These are phyloP conservation scores for Epichloe scottii DNA, from an alignment of 2,329 filamentous ascomycete genomes.

Conservation along the genomic window DNA sequence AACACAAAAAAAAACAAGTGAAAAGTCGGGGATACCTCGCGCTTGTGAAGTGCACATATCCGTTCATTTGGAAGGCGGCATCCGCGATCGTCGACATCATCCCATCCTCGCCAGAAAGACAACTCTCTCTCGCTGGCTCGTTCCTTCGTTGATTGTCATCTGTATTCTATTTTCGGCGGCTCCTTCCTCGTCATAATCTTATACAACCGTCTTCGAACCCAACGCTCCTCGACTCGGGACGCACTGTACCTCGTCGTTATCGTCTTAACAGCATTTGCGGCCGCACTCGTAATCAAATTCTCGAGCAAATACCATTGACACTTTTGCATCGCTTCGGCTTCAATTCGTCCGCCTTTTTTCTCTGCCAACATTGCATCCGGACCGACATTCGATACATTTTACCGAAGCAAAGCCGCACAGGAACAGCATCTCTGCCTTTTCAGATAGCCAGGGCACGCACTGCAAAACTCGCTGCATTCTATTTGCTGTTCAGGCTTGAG, in stretches of 20 bases:
- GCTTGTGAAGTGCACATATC: neutral
- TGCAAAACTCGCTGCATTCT: neutral
- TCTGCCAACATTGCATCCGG: neutral
- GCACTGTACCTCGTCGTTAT: conserved; percentile 1
- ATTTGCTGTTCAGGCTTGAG: neutral
- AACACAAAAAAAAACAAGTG: neutral
- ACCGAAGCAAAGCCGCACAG: neutral
- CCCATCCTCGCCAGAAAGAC: neutral
- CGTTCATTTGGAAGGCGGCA: conserved; percentile 3
- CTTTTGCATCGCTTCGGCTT: neutral
- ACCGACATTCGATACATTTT: neutral
- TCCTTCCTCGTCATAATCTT: conserved; percentile 11
- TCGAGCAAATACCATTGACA: neutral
- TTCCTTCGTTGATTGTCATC: conserved; percentile 21
- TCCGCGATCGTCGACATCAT: neutral
- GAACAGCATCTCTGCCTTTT: neutral
- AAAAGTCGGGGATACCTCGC: neutral
- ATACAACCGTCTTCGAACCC: neutral
- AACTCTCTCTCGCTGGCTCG: neutral
- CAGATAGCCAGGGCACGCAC: neutral
- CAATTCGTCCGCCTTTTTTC: neutral
- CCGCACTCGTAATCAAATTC: neutral
- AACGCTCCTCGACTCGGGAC: neutral
- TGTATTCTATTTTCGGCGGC: conserved; percentile 18
- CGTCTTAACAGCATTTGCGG: conserved; percentile 1